A percentile compares a stretch with the other conserved stretches of the same genome.
Evolutionary conservation across 257 asterid genomes (phyloP).

Genomic region (Ilex asprella): DNA sequence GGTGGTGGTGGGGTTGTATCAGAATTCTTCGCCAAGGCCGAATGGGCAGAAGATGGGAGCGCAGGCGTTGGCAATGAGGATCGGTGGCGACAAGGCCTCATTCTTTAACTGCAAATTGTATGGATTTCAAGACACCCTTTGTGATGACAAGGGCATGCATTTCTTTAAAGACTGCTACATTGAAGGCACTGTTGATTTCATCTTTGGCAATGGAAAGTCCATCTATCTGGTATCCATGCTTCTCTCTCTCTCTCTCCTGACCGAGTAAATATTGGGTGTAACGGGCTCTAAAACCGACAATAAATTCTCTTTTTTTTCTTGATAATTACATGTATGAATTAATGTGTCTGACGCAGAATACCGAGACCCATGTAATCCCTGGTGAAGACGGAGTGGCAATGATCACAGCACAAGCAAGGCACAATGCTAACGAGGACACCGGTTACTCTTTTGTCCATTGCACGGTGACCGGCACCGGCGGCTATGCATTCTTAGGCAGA

Average conservation of each 20-base stretch:
- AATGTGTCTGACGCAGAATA: conserved; percentile 22
- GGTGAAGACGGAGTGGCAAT: conserved; percentile 50
- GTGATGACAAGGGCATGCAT: conserved; percentile 15
- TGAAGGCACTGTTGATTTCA: conserved; percentile 20
- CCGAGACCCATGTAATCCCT: conserved; percentile 49
- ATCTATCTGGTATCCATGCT: conserved; percentile 5
- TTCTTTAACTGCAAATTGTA: conserved; percentile 14
- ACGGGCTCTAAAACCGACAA: too few species aligned
- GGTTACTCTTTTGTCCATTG: conserved; percentile 52
- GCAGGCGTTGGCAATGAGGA: conserved; percentile 55
- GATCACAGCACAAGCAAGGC: conserved; percentile 55
- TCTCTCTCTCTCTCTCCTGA: too few species aligned
- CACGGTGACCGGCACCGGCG: conserved; percentile 38
- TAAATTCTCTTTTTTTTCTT: too few species aligned
- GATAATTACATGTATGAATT: background rate
- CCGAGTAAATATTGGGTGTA: too few species aligned
- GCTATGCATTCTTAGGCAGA: conserved; percentile 33
- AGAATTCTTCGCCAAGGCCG: conserved; percentile 75
- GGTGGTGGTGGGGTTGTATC: background rate
- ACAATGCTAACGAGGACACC: background rate
- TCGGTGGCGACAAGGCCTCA: conserved; percentile 17
- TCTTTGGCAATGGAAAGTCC: conserved; percentile 21
- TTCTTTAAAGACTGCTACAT: conserved; percentile 14
- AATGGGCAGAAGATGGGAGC: conserved; percentile 20
- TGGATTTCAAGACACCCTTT: conserved; percentile 12